Evolutionary conservation across 2,329 filamentous ascomycete genomes (phyloP).

Genomic region (Claviceps maximensis): DNA sequence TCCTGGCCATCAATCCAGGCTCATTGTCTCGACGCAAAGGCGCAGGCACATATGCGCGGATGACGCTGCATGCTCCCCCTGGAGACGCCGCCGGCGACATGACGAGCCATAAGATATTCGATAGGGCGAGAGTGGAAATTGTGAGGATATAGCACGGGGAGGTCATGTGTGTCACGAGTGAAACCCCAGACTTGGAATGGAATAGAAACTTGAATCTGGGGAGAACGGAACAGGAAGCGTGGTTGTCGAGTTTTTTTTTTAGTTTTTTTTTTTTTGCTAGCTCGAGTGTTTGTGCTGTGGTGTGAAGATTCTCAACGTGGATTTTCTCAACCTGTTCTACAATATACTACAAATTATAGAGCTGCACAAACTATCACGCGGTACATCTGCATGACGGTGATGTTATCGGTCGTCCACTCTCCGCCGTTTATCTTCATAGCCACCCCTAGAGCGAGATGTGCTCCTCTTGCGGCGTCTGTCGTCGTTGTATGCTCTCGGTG

Average conservation of each 20-base stretch:
- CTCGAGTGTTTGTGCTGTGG: too few relatives aligned
- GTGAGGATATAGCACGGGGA: constrained; percentile 48
- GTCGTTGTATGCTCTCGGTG: constrained; percentile 29
- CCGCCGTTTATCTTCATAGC: constrained; percentile 48
- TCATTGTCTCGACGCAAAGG: constrained; percentile 72
- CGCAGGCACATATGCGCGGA: constrained; percentile 71
- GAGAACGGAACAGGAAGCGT: too few relatives aligned
- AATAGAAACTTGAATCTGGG: not conserved
- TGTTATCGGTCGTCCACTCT: constrained; percentile 32
- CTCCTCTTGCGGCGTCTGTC: constrained; percentile 42
- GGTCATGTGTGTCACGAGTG: not conserved
- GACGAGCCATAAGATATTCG: constrained; percentile 63
- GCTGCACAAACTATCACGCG: not conserved
- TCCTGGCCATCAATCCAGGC: constrained; percentile 83
- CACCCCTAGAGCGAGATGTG: constrained; percentile 39
- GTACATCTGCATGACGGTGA: not conserved
- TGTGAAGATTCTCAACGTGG: too few relatives aligned
- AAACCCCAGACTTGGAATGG: not conserved
- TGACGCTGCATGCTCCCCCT: constrained; percentile 57
- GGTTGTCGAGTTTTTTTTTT: too few relatives aligned
- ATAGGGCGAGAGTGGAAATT: constrained; percentile 77
- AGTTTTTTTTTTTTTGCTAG: too few relatives aligned
- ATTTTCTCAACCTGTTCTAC: too few relatives aligned
- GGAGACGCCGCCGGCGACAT: constrained; percentile 47
- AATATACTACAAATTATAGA: not conserved